These are phyloP conservation scores for Solanum dulcamara DNA, from an alignment of 257 asterid genomes.

Conservation along the genomic window DNA sequence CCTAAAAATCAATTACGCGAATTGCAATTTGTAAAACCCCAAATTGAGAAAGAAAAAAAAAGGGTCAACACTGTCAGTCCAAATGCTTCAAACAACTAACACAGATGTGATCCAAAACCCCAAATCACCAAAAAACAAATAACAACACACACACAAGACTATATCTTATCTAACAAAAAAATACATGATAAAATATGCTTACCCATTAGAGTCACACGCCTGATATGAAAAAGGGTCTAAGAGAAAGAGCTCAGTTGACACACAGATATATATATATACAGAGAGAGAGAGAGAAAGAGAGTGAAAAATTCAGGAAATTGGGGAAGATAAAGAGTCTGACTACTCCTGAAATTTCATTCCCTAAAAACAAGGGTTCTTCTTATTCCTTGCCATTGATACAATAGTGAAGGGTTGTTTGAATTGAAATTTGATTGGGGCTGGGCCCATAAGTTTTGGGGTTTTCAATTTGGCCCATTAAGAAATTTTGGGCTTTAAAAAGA, in stretches of 20 bases:
- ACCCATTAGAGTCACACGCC: background rate
- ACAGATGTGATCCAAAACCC: background rate
- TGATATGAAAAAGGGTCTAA: background rate
- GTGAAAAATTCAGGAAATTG: background rate
- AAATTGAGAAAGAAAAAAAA: background rate
- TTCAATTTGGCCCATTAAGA: background rate
- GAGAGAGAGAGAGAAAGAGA: background rate
- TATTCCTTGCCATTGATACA: background rate
- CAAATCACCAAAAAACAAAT: background rate
- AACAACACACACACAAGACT: background rate
- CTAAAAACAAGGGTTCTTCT: background rate
- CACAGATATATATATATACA: too few species aligned
- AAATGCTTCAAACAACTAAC: background rate
- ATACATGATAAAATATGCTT: background rate
- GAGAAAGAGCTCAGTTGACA: background rate
- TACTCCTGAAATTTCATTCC: constrained; percentile 7
- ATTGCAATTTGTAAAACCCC: background rate
- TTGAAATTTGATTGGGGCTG: background rate
- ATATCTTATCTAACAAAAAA: background rate
- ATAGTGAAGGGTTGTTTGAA: background rate
- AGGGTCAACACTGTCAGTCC: background rate
- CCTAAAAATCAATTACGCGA: background rate
- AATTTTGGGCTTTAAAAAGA: background rate
- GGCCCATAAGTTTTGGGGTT: background rate
- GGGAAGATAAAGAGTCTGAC: background rate